A percentile compares a stretch with the other conserved stretches of the same genome.
These are phyloP conservation scores for Saussurea involucrata DNA, from an alignment of 129 eudicot species.

Conservation along the genomic window DNA sequence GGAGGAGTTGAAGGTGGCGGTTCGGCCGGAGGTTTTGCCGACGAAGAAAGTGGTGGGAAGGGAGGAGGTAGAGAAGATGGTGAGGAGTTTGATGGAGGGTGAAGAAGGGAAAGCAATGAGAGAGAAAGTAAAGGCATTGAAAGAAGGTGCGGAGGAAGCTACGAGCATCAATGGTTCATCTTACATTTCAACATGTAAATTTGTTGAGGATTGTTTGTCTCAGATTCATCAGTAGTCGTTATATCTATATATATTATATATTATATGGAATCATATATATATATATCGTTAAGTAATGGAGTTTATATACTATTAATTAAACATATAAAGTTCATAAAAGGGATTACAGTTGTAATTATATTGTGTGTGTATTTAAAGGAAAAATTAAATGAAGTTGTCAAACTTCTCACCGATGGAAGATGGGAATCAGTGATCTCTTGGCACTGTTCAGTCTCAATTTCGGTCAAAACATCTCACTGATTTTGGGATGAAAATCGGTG, in stretches of 20 bases:
- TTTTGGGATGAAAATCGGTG: no score
- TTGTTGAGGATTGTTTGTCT: slow-evolving; percentile 30
- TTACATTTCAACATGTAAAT: slow-evolving; percentile 24
- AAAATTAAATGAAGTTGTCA: no score
- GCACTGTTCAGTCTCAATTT: no score
- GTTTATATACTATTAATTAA: no score
- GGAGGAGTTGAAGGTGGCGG: slow-evolving; percentile 54
- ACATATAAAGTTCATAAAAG: background rate
- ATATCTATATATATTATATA: background rate
- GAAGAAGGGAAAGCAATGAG: slow-evolving; percentile 34
- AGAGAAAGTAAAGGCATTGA: slow-evolving; percentile 31
- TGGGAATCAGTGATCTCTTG: no score
- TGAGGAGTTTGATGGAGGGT: slow-evolving; percentile 34
- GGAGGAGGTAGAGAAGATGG: slow-evolving; percentile 55
- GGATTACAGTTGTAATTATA: background rate
- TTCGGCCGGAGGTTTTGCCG: slow-evolving; percentile 39
- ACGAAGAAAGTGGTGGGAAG: slow-evolving; percentile 41
- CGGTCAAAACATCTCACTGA: no score
- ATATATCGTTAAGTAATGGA: background rate
- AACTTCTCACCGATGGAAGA: no score
- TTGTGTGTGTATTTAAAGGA: background rate
- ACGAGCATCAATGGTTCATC: slow-evolving; percentile 35
- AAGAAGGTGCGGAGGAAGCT: slow-evolving; percentile 26
- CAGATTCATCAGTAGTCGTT: background rate
- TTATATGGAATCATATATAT: background rate